Percentiles rank a stretch among this genome's conserved stretches.
These are phyloP conservation scores for Magnolia officinalis DNA, from an alignment of 164 flowering plant genomes.

Conservation along the genomic window DNA sequence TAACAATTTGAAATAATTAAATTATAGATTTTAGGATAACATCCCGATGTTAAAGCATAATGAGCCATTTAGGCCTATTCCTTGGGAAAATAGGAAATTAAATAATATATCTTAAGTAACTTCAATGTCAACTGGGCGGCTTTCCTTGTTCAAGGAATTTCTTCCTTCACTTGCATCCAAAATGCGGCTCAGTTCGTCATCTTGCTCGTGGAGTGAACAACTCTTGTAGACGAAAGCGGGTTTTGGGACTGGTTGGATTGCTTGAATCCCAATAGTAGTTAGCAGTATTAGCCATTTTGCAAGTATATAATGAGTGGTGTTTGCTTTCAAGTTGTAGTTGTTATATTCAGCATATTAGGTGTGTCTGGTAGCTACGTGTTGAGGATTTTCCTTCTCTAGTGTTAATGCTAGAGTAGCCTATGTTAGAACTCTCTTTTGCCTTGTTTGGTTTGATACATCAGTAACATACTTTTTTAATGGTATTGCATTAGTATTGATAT, in stretches of 20 bases:
- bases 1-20: too few relatives aligned
- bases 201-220: constrained; percentile 18
- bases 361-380: constrained; percentile 27
- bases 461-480: constrained; percentile 10
- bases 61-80: too few relatives aligned
- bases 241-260: constrained; percentile 60
- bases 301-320: constrained; percentile 37
- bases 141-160: constrained; percentile 2
- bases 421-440: constrained; percentile 11
- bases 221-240: constrained; percentile 25
- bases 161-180: constrained; percentile 3
- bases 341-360: constrained; percentile 38
- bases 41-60: too few relatives aligned
- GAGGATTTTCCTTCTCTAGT: constrained; percentile 29
- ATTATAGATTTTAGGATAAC: too few relatives aligned
- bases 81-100: too few relatives aligned
- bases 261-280: constrained; percentile 48
- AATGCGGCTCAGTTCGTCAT: constrained; percentile 14
- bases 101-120: too few relatives aligned
- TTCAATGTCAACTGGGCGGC: constrained; percentile 1
- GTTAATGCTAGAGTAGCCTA: constrained; percentile 36
- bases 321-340: constrained; percentile 41
- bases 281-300: constrained; percentile 44
- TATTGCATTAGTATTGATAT: constrained; percentile 15
- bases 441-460: constrained; percentile 18